Conservation (phyloP, 2,329 filamentous ascomycete genomes). For the Fusarium brevicatenulatum region DNA sequence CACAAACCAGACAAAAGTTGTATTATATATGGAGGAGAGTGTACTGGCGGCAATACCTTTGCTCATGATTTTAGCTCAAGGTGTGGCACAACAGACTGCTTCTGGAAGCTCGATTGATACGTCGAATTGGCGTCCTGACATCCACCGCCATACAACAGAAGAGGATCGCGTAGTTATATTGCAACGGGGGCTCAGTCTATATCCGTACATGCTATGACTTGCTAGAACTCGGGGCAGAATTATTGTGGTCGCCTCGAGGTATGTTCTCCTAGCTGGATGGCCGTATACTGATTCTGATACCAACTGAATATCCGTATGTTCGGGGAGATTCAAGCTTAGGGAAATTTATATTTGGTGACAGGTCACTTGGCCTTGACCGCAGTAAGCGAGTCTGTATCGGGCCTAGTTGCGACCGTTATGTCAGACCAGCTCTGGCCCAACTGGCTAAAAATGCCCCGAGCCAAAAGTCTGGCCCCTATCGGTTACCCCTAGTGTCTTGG, state of each 20-base stretch:
- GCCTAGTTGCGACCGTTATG: constrained; percentile 33
- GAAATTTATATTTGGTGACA: constrained; percentile 14
- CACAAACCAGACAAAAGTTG: constrained; percentile 7
- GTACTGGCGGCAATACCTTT: background rate
- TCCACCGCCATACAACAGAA: background rate
- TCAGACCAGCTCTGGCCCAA: constrained; percentile 23
- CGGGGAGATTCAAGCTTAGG: constrained; percentile 20
- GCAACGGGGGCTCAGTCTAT: background rate
- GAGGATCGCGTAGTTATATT: background rate
- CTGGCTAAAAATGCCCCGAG: constrained; percentile 43
- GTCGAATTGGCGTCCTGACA: background rate
- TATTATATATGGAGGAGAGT: background rate
- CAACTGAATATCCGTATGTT: constrained; percentile 1
- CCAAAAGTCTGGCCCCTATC: constrained; percentile 31
- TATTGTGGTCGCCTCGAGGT: background rate
- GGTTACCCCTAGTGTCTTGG: constrained; percentile 13
- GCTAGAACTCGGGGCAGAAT: background rate
- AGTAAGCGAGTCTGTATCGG: constrained; percentile 20
- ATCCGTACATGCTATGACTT: background rate
- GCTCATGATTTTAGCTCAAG: constrained; percentile 13
- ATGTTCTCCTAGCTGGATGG: background rate
- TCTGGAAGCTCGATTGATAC: constrained; percentile 7
- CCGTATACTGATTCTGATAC: constrained; percentile 6
- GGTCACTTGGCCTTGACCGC: constrained; percentile 19
- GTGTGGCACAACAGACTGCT: constrained; percentile 30